Percentiles rank a stretch among this genome's conserved stretches.
These are phyloP conservation scores for Aspergillus pseudoviridinutans DNA, from an alignment of 2,329 filamentous ascomycete species.

Conservation along the genomic window DNA sequence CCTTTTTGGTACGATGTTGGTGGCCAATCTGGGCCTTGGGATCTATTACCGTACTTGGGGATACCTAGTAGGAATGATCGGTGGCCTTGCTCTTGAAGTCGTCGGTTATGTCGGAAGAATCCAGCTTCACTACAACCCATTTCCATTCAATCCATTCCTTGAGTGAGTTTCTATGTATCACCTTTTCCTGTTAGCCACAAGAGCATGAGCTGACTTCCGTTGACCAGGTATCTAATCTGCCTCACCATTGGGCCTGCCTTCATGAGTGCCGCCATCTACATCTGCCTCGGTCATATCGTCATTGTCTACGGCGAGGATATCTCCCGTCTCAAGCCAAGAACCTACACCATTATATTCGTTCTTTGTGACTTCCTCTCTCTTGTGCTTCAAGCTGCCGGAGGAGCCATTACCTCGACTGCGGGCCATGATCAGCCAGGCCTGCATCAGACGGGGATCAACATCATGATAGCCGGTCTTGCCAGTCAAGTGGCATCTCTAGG, in stretches of 20 bases:
- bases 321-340: conserved; percentile 29
- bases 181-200: not conserved
- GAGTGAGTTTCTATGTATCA: conserved; percentile 22
- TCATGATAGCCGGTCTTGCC: conserved; percentile 62
- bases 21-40: conserved; percentile 39
- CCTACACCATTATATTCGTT: conserved; percentile 50
- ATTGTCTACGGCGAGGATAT: conserved; percentile 31
- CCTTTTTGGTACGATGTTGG: conserved; percentile 47
- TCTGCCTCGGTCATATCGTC: conserved; percentile 50
- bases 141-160: conserved; percentile 40
- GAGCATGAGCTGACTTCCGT: not conserved
- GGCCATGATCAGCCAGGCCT: not conserved
- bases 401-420: conserved; percentile 12
- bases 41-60: conserved; percentile 45
- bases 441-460: conserved; percentile 47
- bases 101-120: conserved; percentile 58
- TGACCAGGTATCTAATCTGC: not conserved
- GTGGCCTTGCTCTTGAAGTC: conserved; percentile 55
- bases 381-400: conserved; percentile 56
- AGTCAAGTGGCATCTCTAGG: conserved; percentile 58
- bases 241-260: not conserved
- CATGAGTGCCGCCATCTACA: conserved; percentile 53
- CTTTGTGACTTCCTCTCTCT: conserved; percentile 60
- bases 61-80: conserved; percentile 51
- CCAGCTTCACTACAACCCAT: conserved; percentile 50